Evolutionary conservation across 495 filamentous ascomycete species (phyloP).

Genomic region (Neurospora africana): DNA sequence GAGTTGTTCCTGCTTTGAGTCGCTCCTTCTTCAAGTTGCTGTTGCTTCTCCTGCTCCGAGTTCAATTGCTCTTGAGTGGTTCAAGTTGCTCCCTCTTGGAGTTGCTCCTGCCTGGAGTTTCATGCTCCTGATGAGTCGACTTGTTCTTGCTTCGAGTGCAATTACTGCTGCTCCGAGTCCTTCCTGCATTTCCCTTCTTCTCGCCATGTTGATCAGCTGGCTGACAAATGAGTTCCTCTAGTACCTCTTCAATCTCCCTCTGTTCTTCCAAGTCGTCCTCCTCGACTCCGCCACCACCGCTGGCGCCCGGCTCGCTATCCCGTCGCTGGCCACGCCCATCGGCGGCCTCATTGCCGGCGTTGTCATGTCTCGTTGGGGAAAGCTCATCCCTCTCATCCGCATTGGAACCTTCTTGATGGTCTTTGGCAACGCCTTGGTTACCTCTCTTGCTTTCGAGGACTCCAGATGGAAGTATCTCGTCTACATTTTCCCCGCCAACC

Average conservation of each 20-base stretch:
- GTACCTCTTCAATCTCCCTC: constrained; percentile 56
- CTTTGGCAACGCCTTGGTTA: constrained; percentile 47
- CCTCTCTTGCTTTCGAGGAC: constrained; percentile 45
- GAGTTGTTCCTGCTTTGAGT: constrained; percentile 11
- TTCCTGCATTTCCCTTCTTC: not conserved
- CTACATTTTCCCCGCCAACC: constrained; percentile 52
- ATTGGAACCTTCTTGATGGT: constrained; percentile 48
- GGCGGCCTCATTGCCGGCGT: constrained; percentile 50
- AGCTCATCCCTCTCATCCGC: constrained; percentile 44
- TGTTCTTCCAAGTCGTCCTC: constrained; percentile 55
- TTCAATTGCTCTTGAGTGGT: not conserved
- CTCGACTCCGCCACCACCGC: constrained; percentile 51
- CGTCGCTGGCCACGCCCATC: constrained; percentile 50
- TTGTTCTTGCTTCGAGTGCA: not conserved
- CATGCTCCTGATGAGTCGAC: not conserved
- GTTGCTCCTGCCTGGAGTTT: not conserved
- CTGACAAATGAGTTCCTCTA: constrained; percentile 13
- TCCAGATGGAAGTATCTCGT: constrained; percentile 51
- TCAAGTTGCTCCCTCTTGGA: not conserved
- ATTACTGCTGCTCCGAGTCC: not conserved
- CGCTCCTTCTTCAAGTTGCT: not conserved
- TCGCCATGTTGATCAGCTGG: not conserved
- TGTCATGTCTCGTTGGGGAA: constrained; percentile 56
- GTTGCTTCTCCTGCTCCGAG: not conserved
- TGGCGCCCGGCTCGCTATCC: constrained; percentile 47